A percentile compares a stretch with the other conserved stretches of the same genome.
Evolutionary conservation across 1,284 basidiomycete genomes (phyloP).

Genomic region (Tilletia setariae): DNA sequence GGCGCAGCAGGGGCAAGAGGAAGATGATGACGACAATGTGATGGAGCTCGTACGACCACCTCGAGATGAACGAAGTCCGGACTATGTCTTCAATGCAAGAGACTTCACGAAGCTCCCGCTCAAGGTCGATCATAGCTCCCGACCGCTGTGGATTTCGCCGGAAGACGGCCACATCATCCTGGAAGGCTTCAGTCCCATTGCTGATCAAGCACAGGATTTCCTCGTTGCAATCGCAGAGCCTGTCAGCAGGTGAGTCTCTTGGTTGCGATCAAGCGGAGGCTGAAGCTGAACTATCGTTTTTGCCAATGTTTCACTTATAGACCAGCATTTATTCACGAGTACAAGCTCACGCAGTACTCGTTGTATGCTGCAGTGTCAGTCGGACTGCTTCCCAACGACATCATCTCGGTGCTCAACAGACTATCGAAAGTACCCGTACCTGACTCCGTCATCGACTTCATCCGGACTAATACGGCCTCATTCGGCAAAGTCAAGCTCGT

Average conservation of each 20-base stretch:
- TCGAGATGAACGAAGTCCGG: neutral
- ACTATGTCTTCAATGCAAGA: slow-evolving; percentile 24
- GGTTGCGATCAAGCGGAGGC: slow-evolving; percentile 4
- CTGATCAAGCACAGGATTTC: slow-evolving; percentile 97
- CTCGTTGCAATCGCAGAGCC: slow-evolving; percentile 97
- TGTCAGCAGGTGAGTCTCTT: slow-evolving; percentile 78
- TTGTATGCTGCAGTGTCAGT: slow-evolving; percentile 98
- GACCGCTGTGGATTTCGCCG: slow-evolving; percentile 53
- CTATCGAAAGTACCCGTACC: slow-evolving; percentile 53
- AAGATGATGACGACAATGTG: neutral
- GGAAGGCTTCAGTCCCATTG: slow-evolving; percentile 66
- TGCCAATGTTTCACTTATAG: slow-evolving; percentile 56
- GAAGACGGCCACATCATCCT: slow-evolving; percentile 53
- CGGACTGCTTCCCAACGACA: slow-evolving; percentile 94
- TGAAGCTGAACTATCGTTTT: neutral
- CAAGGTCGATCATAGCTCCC: slow-evolving; percentile 48
- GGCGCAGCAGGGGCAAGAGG: neutral
- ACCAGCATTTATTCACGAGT: slow-evolving; percentile 97
- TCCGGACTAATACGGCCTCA: slow-evolving; percentile 49
- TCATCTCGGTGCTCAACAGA: slow-evolving; percentile 75
- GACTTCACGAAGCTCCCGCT: slow-evolving; percentile 50
- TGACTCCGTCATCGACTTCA: slow-evolving; percentile 46
- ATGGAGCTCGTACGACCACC: neutral
- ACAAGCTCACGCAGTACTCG: slow-evolving; percentile 95
- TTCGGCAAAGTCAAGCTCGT: slow-evolving; percentile 55